phyloP scores from a whole-genome alignment of 1,284 basidiomycete species.

The Cronartium quercuum region DNA sequence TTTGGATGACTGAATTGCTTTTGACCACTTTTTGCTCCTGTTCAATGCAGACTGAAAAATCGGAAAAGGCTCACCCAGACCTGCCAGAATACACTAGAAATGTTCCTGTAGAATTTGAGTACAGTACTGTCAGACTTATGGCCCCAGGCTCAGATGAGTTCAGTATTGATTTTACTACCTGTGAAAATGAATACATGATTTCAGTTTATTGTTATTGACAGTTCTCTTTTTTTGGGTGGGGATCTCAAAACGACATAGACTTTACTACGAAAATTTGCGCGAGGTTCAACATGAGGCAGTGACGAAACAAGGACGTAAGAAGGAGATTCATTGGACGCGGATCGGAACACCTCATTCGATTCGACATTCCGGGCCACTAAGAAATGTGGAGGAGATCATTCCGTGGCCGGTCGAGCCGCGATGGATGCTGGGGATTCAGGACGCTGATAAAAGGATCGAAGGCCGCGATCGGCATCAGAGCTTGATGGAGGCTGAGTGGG shows the following conservation, averaged over 20 bases:
- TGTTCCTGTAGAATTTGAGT: slow-evolving; percentile 35
- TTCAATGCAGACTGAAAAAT: slow-evolving; percentile 27
- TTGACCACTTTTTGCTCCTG: neutral
- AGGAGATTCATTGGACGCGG: slow-evolving; percentile 31
- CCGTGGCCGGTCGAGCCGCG: slow-evolving; percentile 21
- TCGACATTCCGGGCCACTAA: slow-evolving; percentile 1
- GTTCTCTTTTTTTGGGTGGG: neutral
- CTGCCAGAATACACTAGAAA: slow-evolving; percentile 11
- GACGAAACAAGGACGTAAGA: slow-evolving; percentile 17
- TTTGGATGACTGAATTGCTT: neutral
- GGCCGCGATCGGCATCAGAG: neutral
- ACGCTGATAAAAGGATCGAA: slow-evolving; percentile 13
- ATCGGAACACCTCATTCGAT: slow-evolving; percentile 32
- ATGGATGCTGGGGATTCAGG: slow-evolving; percentile 22
- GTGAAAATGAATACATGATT: neutral
- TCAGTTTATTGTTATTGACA: neutral
- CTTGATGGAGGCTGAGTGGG: slow-evolving; percentile 26
- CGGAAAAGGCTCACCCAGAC: slow-evolving; percentile 16
- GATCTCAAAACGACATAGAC: neutral
- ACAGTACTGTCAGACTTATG: slow-evolving; percentile 35
- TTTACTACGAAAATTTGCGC: slow-evolving; percentile 35
- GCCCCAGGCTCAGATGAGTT: slow-evolving; percentile 36
- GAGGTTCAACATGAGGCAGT: slow-evolving; percentile 35
- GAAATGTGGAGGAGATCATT: slow-evolving; percentile 27
- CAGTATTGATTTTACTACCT: neutral